phyloP scores from a whole-genome alignment of 2,329 filamentous ascomycete genomes.

The Exophiala viscosa region DNA sequence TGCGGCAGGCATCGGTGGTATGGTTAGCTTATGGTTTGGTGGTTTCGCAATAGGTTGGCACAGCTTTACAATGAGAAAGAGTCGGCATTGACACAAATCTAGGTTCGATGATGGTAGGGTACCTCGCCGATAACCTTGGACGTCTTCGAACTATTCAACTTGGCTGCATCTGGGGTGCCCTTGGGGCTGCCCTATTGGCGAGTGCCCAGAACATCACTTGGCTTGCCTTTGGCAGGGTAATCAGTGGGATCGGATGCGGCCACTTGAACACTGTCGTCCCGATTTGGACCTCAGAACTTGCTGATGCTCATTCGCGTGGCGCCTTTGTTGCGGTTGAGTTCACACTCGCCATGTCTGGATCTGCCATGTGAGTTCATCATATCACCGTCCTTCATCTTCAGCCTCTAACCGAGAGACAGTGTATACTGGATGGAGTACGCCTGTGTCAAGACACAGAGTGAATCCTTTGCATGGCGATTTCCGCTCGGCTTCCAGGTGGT shows the following conservation, averaged over 20 bases:
- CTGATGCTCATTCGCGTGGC: constrained; percentile 28
- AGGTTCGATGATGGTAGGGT: constrained; percentile 29
- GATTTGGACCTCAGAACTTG: constrained; percentile 31
- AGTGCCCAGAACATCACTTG: constrained; percentile 29
- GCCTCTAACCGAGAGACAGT: too few relatives aligned
- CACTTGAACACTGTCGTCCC: constrained; percentile 31
- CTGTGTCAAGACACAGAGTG: constrained; percentile 27
- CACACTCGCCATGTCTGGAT: constrained; percentile 17
- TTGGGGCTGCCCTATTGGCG: constrained; percentile 26
- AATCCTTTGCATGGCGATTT: constrained; percentile 55
- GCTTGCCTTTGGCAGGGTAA: constrained; percentile 28
- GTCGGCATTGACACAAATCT: too few relatives aligned
- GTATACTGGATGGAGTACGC: constrained; percentile 33
- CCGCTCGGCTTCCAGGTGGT: constrained; percentile 57
- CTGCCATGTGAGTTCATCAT: too few relatives aligned
- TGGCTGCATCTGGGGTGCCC: constrained; percentile 28
- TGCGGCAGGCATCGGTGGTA: constrained; percentile 28
- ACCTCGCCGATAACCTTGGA: constrained; percentile 29
- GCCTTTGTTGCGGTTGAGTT: constrained; percentile 30
- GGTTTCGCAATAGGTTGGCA: constrained; percentile 30
- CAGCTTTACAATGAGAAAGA: too few relatives aligned
- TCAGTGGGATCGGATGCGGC: constrained; percentile 30
- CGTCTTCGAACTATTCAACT: constrained; percentile 30
- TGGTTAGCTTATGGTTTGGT: constrained; percentile 31
- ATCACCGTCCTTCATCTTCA: too few relatives aligned